Evolutionary conservation across 2,329 filamentous ascomycete species (phyloP).

Genomic region (Fusarium sublunatum): DNA sequence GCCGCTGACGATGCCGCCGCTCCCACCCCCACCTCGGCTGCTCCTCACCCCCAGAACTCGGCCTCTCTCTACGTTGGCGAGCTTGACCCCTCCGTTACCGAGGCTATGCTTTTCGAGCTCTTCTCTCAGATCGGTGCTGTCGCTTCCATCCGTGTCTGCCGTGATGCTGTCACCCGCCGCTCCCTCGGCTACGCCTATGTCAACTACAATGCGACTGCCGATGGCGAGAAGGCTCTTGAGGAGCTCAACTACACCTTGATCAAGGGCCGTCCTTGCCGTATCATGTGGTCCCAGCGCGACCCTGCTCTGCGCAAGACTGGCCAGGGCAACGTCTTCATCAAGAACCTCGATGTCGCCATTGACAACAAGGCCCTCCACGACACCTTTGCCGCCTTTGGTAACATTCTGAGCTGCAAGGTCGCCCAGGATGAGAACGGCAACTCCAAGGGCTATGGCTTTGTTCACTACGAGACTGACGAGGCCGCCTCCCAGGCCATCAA

Average conservation of each 20-base stretch:
- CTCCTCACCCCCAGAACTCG: slow-evolving; percentile 86
- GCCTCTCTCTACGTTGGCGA: slow-evolving; percentile 99
- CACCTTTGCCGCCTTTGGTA: slow-evolving; percentile 98
- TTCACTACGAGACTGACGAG: slow-evolving; percentile 99
- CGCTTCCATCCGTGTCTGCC: slow-evolving; percentile 99
- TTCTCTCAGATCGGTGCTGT: slow-evolving; percentile 99
- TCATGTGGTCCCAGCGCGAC: slow-evolving; percentile 99
- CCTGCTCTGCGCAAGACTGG: slow-evolving; percentile 99
- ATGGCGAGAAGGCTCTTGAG: slow-evolving; percentile 98
- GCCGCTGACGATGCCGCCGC: slow-evolving; percentile 69
- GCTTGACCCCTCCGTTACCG: slow-evolving; percentile 96
- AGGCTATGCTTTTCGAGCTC: slow-evolving; percentile 99
- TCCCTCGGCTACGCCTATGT: slow-evolving; percentile 99
- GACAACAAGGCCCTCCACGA: slow-evolving; percentile 99
- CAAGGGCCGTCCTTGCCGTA: slow-evolving; percentile 98
- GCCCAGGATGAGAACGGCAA: slow-evolving; percentile 96
- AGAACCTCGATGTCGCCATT: slow-evolving; percentile 98
- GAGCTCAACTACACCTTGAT: slow-evolving; percentile 99
- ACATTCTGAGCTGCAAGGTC: slow-evolving; percentile 99
- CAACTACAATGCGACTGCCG: slow-evolving; percentile 98
- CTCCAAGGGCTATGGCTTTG: slow-evolving; percentile 99
- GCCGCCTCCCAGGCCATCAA: slow-evolving; percentile 97
- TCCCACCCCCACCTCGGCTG: slow-evolving; percentile 78
- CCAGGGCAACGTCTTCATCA: slow-evolving; percentile 99
- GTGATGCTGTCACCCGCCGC: slow-evolving; percentile 97